Base-by-base conservation (phyloP, 129 eudicot species). In the Heracleum sosnowskyi region DNA sequence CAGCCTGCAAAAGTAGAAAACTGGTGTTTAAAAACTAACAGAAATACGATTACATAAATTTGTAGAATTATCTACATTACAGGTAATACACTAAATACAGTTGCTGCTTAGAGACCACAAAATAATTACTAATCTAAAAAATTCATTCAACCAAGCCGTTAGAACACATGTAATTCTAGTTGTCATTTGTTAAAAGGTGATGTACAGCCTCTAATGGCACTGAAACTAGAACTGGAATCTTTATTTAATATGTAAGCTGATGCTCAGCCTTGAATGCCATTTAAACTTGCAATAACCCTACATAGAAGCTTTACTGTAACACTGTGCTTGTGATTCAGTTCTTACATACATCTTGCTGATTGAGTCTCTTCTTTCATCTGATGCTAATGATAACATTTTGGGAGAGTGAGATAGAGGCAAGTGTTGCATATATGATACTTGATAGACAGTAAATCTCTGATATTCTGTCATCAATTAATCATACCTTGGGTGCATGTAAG, bases 1-100 rank as follows among this genome's bases (percentile, higher is more conserved):
- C 99, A 51, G 99, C 90, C 99, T 96, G 90, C 79, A 85, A 69
- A 34, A 74, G 55, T 62, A 86, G 37, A 75, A 37, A 11, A 73
- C 33, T 41, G 82, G 31, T 37, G 75, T 66, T 78, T 76, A 49
- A 9, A 26, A 35, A 41, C 9, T 8, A 51, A 77, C 3, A 13
- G 33, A 24, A 71, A 78, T 46, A 40, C 22, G n/a, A n/a, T 26
- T 55, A 13, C 40, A 28, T 63, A 1, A 33, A 28, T 0, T 31
- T 29, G 22, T 29, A 29, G 34, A 26, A 40, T 3, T 33, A 8
- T 22, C 53, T 33, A 77, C 13, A 45, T 35, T 60, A 31, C 62
- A 24, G 72, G 72, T 15, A 15, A 13, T 31, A 1, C 71, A 1
- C 10, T 31, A 4, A 15, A 13, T 31, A 1, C 71, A 1, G 22